Evolutionary conservation across 768 basidiomycete genomes (phyloP).

Genomic region (Russula sp.): DNA sequence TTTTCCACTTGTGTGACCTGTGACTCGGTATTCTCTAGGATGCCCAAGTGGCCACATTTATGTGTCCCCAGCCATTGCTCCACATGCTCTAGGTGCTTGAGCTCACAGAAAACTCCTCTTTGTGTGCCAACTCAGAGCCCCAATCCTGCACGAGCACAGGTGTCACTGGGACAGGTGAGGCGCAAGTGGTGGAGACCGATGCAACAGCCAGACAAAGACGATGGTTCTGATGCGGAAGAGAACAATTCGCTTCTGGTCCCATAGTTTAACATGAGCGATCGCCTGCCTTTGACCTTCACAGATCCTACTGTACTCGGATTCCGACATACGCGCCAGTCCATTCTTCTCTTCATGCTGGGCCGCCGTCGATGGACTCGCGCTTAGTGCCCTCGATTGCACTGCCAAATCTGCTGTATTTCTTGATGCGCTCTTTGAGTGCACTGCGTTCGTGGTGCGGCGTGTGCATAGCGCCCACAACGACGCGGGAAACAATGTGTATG

Average conservation of each 20-base stretch:
- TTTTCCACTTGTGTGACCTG: slow-evolving; percentile 46
- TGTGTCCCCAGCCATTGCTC: slow-evolving; percentile 42
- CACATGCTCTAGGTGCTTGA: slow-evolving; percentile 33
- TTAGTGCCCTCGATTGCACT: slow-evolving; percentile 48
- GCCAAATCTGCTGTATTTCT: slow-evolving; percentile 59
- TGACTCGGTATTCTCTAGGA: slow-evolving; percentile 49
- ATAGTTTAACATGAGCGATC: neutral
- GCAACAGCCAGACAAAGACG: slow-evolving; percentile 33
- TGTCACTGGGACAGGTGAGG: neutral
- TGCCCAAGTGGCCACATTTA: slow-evolving; percentile 39
- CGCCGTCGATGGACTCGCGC: slow-evolving; percentile 62
- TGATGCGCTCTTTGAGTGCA: slow-evolving; percentile 63
- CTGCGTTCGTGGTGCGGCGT: slow-evolving; percentile 50
- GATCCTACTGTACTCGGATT: slow-evolving; percentile 29
- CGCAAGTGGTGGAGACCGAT: slow-evolving; percentile 37
- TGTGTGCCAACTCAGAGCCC: neutral
- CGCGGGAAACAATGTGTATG: slow-evolving; percentile 10
- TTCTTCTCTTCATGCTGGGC: slow-evolving; percentile 81
- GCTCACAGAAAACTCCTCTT: slow-evolving; percentile 9
- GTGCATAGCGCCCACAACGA: slow-evolving; percentile 29
- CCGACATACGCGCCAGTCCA: slow-evolving; percentile 34
- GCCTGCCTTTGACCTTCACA: slow-evolving; percentile 41
- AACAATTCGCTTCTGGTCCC: neutral
- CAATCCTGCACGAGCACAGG: neutral
- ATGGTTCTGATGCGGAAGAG: slow-evolving; percentile 34